These are phyloP conservation scores for Botrytis aclada DNA, from an alignment of 2,329 filamentous ascomycete genomes.

Conservation along the genomic window DNA sequence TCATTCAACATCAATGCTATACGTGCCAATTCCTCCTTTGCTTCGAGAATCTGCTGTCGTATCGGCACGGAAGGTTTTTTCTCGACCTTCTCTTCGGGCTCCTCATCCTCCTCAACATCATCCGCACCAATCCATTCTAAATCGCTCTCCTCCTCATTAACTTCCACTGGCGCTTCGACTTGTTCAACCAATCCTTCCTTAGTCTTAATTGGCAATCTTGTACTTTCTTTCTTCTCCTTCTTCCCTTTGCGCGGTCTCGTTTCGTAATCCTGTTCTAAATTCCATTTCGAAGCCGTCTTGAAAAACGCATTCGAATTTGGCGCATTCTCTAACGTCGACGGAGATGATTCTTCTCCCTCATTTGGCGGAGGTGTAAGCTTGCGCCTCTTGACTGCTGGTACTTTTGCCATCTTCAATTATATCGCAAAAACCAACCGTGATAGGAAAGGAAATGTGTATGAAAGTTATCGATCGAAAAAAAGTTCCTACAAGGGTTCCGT, in stretches of 20 bases:
- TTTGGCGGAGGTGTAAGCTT: conserved; percentile 54
- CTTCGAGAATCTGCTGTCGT: conserved; percentile 75
- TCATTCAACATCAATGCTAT: conserved; percentile 81
- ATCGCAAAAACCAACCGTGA: conserved; percentile 15
- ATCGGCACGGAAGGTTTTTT: conserved; percentile 65
- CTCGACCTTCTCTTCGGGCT: conserved; percentile 49
- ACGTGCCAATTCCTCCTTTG: conserved; percentile 88
- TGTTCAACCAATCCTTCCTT: conserved; percentile 70
- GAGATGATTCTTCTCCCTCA: conserved; percentile 44
- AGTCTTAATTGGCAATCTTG: conserved; percentile 81
- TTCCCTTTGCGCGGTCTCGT: conserved; percentile 69
- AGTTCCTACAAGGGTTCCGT: background rate
- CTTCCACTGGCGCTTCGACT: conserved; percentile 47
- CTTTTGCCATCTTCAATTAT: conserved; percentile 32
- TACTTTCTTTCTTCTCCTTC: conserved; percentile 68
- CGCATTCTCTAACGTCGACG: conserved; percentile 34
- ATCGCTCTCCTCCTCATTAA: conserved; percentile 60
- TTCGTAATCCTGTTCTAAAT: conserved; percentile 91
- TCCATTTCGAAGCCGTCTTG: conserved; percentile 76
- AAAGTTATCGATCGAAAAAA: conserved; percentile 17
- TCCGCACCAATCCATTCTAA: conserved; percentile 60
- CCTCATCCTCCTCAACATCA: conserved; percentile 47
- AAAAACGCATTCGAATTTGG: conserved; percentile 51
- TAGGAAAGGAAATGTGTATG: conserved; percentile 13
- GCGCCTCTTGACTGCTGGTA: conserved; percentile 50